These are phyloP conservation scores for Ceratobasidium sp. DNA, from an alignment of 1,284 basidiomycete species.

Conservation along the genomic window DNA sequence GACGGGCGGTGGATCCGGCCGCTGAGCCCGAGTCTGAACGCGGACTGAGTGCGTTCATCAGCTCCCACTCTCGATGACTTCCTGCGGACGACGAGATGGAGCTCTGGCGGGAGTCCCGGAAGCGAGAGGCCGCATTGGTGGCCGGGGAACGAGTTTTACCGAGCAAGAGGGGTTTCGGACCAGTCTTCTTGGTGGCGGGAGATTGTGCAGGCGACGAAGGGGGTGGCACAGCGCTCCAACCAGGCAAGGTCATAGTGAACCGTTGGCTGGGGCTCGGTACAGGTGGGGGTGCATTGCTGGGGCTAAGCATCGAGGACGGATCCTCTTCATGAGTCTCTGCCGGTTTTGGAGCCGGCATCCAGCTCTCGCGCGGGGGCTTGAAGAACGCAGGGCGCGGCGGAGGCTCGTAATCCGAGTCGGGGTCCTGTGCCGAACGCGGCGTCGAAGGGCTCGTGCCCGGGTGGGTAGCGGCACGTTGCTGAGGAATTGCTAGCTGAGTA, in stretches of 20 bases:
- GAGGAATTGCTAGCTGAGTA: constrained; percentile 9
- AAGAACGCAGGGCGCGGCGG: constrained; percentile 37
- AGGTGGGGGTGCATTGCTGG: constrained; percentile 4
- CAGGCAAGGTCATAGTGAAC: constrained; percentile 45
- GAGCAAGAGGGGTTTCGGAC: constrained; percentile 46
- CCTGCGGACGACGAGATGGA: constrained; percentile 46
- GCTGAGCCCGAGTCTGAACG: constrained; percentile 28
- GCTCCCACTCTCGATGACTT: constrained; percentile 39
- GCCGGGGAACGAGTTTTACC: constrained; percentile 41
- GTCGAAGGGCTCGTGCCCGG: not conserved
- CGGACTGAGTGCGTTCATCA: constrained; percentile 33
- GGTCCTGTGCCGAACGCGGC: constrained; percentile 25
- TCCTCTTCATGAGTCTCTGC: constrained; percentile 20
- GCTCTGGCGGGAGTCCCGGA: constrained; percentile 44
- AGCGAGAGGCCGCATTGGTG: constrained; percentile 28
- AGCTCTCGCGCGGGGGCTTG: constrained; percentile 36
- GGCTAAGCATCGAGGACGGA: constrained; percentile 7
- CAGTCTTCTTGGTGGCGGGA: constrained; percentile 32
- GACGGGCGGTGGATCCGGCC: constrained; percentile 11
- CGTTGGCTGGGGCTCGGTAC: constrained; percentile 34
- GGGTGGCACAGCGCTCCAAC: constrained; percentile 39
- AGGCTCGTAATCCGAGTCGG: constrained; percentile 32
- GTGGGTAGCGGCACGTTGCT: constrained; percentile 19
- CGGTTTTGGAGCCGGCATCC: constrained; percentile 26
- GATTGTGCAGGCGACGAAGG: constrained; percentile 32